Percentiles rank a stretch among this genome's conserved stretches.
These are phyloP conservation scores for Emmonsiellopsis sp. DNA, from an alignment of 2,329 filamentous ascomycete species.

Conservation along the genomic window DNA sequence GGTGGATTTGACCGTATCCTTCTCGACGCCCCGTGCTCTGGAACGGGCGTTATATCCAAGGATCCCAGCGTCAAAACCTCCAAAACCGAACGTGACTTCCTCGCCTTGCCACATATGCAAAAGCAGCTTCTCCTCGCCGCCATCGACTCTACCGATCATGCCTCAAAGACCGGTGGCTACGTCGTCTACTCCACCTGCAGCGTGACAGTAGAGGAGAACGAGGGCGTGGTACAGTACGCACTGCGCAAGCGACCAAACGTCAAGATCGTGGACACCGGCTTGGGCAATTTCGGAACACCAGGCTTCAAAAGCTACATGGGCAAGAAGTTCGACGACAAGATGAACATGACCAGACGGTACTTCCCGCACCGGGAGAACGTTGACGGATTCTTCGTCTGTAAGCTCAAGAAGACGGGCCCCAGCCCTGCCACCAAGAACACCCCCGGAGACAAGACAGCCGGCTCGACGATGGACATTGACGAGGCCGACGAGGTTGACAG, in stretches of 20 bases:
- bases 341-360: constrained; percentile 76
- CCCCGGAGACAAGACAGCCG: constrained; percentile 18
- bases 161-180: constrained; percentile 86
- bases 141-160: constrained; percentile 89
- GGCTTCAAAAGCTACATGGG: constrained; percentile 86
- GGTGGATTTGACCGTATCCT: constrained; percentile 93
- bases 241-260: constrained; percentile 88
- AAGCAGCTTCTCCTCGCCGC: constrained; percentile 88
- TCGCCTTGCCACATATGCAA: constrained; percentile 84
- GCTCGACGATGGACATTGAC: not conserved
- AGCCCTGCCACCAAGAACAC: constrained; percentile 43
- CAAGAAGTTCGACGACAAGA: constrained; percentile 79
- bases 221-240: constrained; percentile 88
- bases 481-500: constrained; percentile 53
- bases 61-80: constrained; percentile 96
- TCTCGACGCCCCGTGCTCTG: constrained; percentile 90
- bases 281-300: constrained; percentile 76
- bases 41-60: constrained; percentile 95
- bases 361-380: constrained; percentile 92
- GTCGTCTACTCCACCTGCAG: constrained; percentile 96
- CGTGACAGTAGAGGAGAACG: constrained; percentile 89
- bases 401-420: constrained; percentile 86
- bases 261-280: constrained; percentile 80
- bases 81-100: constrained; percentile 92
- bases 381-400: constrained; percentile 96